Percentiles rank a stretch among this genome's conserved stretches.
phyloP scores from a whole-genome alignment of 2,329 filamentous ascomycete genomes.

The Capronia epimyces region DNA sequence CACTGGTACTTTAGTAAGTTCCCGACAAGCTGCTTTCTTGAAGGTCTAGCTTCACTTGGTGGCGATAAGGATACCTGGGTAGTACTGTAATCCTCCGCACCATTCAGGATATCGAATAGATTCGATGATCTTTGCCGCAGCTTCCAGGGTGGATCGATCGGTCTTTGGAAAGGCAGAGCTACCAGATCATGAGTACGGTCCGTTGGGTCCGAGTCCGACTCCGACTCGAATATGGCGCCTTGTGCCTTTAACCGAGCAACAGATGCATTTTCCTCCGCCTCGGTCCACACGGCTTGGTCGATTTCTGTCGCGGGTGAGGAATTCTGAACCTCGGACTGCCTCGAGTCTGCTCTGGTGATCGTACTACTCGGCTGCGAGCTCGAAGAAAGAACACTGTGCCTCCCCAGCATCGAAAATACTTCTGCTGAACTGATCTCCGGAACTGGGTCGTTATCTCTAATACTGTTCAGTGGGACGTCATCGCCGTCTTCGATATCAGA shows the following conservation, averaged over 20 bases:
- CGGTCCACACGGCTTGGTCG: not conserved
- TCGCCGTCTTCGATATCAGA: not conserved
- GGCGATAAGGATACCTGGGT: not conserved
- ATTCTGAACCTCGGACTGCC: not conserved
- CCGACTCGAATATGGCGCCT: constrained; percentile 18
- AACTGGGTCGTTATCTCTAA: not conserved
- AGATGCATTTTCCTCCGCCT: constrained; percentile 9
- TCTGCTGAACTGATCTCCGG: not conserved
- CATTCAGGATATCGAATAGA: constrained; percentile 9
- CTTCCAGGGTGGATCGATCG: constrained; percentile 9
- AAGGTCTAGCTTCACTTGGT: not conserved
- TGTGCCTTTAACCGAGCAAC: constrained; percentile 12
- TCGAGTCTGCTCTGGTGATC: not conserved
- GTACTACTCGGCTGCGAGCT: not conserved
- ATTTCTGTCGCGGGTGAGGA: not conserved
- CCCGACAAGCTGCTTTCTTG: constrained; percentile 15
- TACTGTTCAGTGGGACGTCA: not conserved
- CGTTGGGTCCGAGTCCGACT: constrained; percentile 14
- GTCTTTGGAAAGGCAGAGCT: not conserved
- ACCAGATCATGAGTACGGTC: not conserved
- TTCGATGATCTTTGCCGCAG: constrained; percentile 6
- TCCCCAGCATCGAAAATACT: not conserved
- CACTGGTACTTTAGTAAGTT: constrained; percentile 18
- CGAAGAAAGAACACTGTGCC: not conserved
- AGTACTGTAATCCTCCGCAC: not conserved